These are phyloP conservation scores for Aegle marmelos DNA, from an alignment of 345 rosid genomes.

Conservation along the genomic window DNA sequence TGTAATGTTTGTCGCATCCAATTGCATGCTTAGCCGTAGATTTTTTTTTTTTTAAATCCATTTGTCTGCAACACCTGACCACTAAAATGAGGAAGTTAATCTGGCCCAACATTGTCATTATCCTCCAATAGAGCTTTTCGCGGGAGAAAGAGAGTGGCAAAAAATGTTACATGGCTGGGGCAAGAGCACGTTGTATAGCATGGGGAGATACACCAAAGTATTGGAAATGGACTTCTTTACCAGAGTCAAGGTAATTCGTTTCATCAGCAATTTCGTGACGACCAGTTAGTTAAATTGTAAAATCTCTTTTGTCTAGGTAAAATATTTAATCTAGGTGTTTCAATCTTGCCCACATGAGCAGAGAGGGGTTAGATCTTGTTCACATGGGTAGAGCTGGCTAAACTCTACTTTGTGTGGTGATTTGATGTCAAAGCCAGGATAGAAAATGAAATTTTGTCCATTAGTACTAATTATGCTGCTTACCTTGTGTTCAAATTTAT, in stretches of 20 bases:
- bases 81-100: too few species aligned
- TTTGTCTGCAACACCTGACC: too few species aligned
- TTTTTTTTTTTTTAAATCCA: too few species aligned
- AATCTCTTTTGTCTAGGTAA: too few species aligned
- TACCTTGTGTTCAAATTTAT: constrained; percentile 22
- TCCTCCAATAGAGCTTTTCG: constrained; percentile 16
- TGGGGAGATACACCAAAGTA: constrained; percentile 25
- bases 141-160: constrained; percentile 27
- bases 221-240: constrained; percentile 22
- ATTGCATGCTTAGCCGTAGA: too few species aligned
- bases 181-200: constrained; percentile 24
- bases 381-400: constrained; percentile 32
- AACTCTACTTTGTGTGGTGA: constrained; percentile 10
- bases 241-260: constrained; percentile 13
- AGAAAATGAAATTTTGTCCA: constrained; percentile 14
- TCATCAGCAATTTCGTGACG: too few species aligned
- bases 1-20: too few species aligned
- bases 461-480: constrained; percentile 21
- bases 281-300: too few species aligned
- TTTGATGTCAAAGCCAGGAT: constrained; percentile 18
- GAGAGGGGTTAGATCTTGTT: too few species aligned
- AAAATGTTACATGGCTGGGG: constrained; percentile 26
- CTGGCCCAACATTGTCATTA: background rate
- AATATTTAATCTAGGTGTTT: too few species aligned
- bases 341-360: too few species aligned